These are phyloP conservation scores for Hanseniaspora occidentalis DNA, from an alignment of 805 yeast species.

Conservation along the genomic window DNA sequence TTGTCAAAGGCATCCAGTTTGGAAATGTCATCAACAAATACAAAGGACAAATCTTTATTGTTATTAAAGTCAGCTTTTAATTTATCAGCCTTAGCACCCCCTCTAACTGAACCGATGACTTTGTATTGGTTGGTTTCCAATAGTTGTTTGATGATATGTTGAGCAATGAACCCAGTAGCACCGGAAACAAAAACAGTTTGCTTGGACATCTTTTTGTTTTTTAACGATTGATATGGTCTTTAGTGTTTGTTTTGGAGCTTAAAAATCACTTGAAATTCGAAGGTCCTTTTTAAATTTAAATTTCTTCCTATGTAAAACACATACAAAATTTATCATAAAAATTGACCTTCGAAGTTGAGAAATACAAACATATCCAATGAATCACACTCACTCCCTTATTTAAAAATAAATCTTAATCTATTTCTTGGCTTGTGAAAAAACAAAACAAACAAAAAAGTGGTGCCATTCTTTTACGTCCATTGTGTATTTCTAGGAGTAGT, in stretches of 20 bases:
- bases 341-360: too few species aligned
- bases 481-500: too few species aligned
- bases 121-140: constrained; percentile 26
- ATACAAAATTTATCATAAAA: too few species aligned
- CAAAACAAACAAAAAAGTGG: too few species aligned
- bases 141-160: constrained; percentile 30
- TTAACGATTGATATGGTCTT: too few species aligned
- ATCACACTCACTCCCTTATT: too few species aligned
- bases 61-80: constrained; percentile 22
- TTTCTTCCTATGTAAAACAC: neutral
- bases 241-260: constrained; percentile 1
- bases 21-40: constrained; percentile 25
- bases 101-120: constrained; percentile 41
- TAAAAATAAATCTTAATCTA: too few species aligned
- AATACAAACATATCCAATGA: too few species aligned
- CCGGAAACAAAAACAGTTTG: constrained; percentile 34
- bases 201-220: too few species aligned
- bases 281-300: neutral
- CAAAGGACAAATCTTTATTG: constrained; percentile 15
- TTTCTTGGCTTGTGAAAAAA: too few species aligned
- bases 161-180: constrained; percentile 42
- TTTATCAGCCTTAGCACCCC: constrained; percentile 30
- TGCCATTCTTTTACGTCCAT: too few species aligned
- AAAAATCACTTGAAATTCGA: constrained; percentile 4
- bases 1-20: constrained; percentile 32